Conservation (phyloP, 257 asterid genomes). For the Prunella vulgaris region DNA sequence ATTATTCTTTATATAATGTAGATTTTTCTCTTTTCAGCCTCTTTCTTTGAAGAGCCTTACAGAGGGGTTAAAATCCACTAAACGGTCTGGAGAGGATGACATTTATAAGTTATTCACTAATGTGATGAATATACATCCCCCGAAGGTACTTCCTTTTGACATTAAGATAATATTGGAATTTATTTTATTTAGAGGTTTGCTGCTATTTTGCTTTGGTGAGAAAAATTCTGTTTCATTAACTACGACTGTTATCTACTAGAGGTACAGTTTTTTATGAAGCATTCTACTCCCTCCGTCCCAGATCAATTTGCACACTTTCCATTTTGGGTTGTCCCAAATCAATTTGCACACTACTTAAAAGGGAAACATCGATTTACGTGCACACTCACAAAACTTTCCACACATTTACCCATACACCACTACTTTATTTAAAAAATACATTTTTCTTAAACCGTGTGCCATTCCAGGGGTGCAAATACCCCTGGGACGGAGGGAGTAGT, state of each 20-base stretch:
- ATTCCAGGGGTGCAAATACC: too few relatives aligned
- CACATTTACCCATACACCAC: too few relatives aligned
- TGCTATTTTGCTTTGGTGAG: constrained; percentile 9
- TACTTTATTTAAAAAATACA: too few relatives aligned
- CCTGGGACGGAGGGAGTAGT: too few relatives aligned
- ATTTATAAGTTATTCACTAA: constrained; percentile 72
- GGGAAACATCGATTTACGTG: too few relatives aligned
- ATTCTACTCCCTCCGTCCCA: too few relatives aligned
- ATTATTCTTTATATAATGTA: constrained; percentile 3
- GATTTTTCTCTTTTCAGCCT: constrained; percentile 60
- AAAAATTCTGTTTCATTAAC: constrained; percentile 6
- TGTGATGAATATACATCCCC: constrained; percentile 59
- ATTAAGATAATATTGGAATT: neutral
- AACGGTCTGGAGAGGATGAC: constrained; percentile 62
- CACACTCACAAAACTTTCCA: too few relatives aligned
- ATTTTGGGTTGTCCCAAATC: too few relatives aligned
- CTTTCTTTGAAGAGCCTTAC: constrained; percentile 74
- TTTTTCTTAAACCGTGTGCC: too few relatives aligned
- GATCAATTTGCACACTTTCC: too few relatives aligned
- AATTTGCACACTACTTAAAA: too few relatives aligned
- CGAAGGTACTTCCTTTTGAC: constrained; percentile 52
- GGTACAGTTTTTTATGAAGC: constrained; percentile 1
- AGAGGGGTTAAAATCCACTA: constrained; percentile 63
- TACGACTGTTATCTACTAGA: neutral
- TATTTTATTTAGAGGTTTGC: neutral